These are phyloP conservation scores for Crithidia fasciculata DNA, from an alignment of 208 protist species.

Conservation along the genomic window DNA sequence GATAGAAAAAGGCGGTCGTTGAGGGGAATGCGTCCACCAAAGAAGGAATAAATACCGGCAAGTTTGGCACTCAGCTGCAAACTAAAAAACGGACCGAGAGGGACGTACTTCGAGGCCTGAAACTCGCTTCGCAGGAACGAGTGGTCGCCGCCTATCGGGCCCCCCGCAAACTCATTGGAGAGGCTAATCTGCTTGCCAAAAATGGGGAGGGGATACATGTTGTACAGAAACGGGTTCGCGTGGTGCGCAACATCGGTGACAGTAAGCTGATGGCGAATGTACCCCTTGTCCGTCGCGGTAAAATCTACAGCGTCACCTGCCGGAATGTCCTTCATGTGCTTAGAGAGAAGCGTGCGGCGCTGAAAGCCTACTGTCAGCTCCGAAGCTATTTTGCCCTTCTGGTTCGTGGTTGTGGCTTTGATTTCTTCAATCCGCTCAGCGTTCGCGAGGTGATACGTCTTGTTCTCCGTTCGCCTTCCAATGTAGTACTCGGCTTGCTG, in stretches of 20 bases:
- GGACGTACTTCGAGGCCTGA: conserved; percentile 74
- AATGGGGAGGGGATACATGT: conserved; percentile 88
- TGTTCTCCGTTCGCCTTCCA: conserved; percentile 65
- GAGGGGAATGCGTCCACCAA: conserved; percentile 58
- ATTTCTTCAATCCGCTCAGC: conserved; percentile 77
- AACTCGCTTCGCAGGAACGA: conserved; percentile 77
- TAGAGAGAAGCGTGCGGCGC: conserved; percentile 56
- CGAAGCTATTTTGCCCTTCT: conserved; percentile 55
- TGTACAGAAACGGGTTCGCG: conserved; percentile 73
- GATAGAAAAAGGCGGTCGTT: conserved; percentile 90
- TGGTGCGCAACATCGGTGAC: conserved; percentile 68
- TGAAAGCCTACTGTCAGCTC: conserved; percentile 79
- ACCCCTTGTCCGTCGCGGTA: conserved; percentile 68
- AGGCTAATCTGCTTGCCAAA: conserved; percentile 47
- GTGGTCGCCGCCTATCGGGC: conserved; percentile 55
- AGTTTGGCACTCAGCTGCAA: conserved; percentile 73
- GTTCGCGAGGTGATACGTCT: conserved; percentile 65
- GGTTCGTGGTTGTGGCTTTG: conserved; percentile 55
- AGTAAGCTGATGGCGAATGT: conserved; percentile 61
- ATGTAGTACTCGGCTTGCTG: conserved; percentile 83
- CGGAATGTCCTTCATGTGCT: conserved; percentile 49
- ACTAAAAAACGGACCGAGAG: conserved; percentile 74
- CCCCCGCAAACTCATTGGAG: conserved; percentile 73
- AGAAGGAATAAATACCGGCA: conserved; percentile 74
- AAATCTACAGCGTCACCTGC: conserved; percentile 56